Percentiles rank a stretch among this genome's conserved stretches.
phyloP scores from a whole-genome alignment of 1,284 basidiomycete genomes.

The Rhodofomes roseus region DNA sequence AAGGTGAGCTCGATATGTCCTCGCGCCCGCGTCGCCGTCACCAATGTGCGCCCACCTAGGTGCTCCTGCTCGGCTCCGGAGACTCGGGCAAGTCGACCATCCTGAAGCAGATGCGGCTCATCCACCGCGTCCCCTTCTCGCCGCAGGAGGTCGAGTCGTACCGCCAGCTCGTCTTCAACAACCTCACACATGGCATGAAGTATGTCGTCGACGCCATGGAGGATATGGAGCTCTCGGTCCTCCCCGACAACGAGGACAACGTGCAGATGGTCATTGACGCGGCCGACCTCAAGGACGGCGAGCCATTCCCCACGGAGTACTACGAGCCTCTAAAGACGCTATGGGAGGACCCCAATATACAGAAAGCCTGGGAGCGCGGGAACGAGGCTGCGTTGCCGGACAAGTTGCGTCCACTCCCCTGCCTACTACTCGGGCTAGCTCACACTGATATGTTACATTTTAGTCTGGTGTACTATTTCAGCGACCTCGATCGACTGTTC shows the following conservation, averaged over 20 bases:
- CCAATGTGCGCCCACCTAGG: slow-evolving; percentile 35
- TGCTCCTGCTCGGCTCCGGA: slow-evolving; percentile 88
- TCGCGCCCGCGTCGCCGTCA: slow-evolving; percentile 9
- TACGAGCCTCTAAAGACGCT: slow-evolving; percentile 65
- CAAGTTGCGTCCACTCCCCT: slow-evolving; percentile 52
- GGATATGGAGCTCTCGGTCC: slow-evolving; percentile 76
- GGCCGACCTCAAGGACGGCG: slow-evolving; percentile 72
- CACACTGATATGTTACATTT: slow-evolving; percentile 9
- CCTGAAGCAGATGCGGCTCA: slow-evolving; percentile 91
- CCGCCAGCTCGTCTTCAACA: slow-evolving; percentile 89
- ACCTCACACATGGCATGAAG: slow-evolving; percentile 83
- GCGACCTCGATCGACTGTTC: slow-evolving; percentile 79
- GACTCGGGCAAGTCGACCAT: slow-evolving; percentile 94
- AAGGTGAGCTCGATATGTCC: slow-evolving; percentile 50
- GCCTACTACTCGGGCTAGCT: not conserved
- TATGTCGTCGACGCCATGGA: slow-evolving; percentile 86
- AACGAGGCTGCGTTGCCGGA: slow-evolving; percentile 89
- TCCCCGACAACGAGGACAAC: slow-evolving; percentile 50
- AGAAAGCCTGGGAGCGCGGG: slow-evolving; percentile 68
- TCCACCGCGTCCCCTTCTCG: slow-evolving; percentile 78
- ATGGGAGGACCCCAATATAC: slow-evolving; percentile 79
- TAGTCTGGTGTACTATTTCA: slow-evolving; percentile 73
- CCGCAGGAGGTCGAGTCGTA: slow-evolving; percentile 74
- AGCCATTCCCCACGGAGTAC: slow-evolving; percentile 70
- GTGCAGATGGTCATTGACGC: slow-evolving; percentile 68